These are phyloP conservation scores for Massospora cicadina DNA, from an alignment of 371 early-diverging fungal species.

Conservation along the genomic window DNA sequence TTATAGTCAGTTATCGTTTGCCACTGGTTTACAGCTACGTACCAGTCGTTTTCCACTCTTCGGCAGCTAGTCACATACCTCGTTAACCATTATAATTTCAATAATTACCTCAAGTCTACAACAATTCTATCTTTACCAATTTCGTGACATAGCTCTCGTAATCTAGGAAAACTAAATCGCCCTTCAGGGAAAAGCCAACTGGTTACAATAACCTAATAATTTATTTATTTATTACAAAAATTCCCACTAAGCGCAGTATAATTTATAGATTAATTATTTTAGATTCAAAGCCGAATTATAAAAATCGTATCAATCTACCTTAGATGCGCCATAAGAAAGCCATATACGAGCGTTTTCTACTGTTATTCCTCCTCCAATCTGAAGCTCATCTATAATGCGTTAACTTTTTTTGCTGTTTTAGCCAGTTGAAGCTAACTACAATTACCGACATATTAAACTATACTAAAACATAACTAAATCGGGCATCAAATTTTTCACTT, in stretches of 20 bases:
- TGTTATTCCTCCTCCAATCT: slow-evolving; percentile 91
- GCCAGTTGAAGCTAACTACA: too few relatives aligned
- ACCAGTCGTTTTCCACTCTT: slow-evolving; percentile 48
- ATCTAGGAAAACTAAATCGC: slow-evolving; percentile 41
- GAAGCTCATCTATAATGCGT: slow-evolving; percentile 34
- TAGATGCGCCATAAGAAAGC: slow-evolving; percentile 70
- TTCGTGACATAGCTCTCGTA: slow-evolving; percentile 30
- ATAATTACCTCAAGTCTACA: slow-evolving; percentile 60
- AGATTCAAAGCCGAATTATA: neutral
- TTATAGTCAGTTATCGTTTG: slow-evolving; percentile 81
- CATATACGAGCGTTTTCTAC: slow-evolving; percentile 68
- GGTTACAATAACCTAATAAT: slow-evolving; percentile 71
- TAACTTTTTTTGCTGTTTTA: too few relatives aligned
- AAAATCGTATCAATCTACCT: slow-evolving; percentile 26
- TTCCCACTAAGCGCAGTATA: too few relatives aligned
- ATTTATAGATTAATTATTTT: neutral
- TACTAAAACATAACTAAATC: too few relatives aligned
- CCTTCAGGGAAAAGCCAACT: slow-evolving; percentile 78
- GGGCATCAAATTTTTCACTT: too few relatives aligned
- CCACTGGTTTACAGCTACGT: slow-evolving; percentile 95
- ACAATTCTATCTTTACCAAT: slow-evolving; percentile 72
- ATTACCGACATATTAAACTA: too few relatives aligned
- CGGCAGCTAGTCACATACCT: slow-evolving; percentile 42
- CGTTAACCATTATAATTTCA: neutral
- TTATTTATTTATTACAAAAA: too few relatives aligned